Percentiles rank a stretch among this genome's conserved stretches.
phyloP scores from a whole-genome alignment of 2,329 filamentous ascomycete genomes.

The Corynespora cassiicola region DNA sequence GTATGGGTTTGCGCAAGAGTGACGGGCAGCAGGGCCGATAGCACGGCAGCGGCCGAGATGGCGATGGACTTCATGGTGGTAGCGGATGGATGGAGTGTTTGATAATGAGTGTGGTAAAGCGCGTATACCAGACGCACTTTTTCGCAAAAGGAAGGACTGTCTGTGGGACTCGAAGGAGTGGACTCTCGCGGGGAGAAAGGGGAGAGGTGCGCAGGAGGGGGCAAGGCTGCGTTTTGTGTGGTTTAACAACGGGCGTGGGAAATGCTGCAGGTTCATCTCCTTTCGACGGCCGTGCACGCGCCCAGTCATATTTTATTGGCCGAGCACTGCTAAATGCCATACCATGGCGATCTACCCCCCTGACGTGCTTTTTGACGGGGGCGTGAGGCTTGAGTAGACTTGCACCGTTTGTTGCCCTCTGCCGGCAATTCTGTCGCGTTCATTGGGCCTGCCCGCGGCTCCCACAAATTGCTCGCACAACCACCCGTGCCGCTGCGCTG shows the following conservation, averaged over 20 bases:
- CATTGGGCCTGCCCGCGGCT: too few species aligned
- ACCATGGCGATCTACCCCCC: too few species aligned
- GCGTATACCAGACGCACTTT: conserved; percentile 45
- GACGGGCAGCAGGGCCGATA: conserved; percentile 49
- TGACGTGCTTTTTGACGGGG: too few species aligned
- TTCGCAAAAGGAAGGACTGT: conserved; percentile 26
- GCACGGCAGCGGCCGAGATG: conserved; percentile 44
- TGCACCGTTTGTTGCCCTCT: too few species aligned
- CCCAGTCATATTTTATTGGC: too few species aligned
- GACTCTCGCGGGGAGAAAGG: conserved; percentile 29
- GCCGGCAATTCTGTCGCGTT: too few species aligned
- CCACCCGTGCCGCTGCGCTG: too few species aligned
- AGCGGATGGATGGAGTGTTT: conserved; percentile 8
- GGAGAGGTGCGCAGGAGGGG: conserved; percentile 11
- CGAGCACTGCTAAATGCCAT: too few species aligned
- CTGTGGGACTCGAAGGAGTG: conserved; percentile 35
- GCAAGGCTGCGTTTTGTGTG: conserved; percentile 24
- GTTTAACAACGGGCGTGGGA: conserved; percentile 31
- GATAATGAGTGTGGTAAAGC: conserved; percentile 38
- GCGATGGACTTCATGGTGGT: conserved; percentile 38
- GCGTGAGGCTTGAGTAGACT: too few species aligned
- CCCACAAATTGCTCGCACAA: too few species aligned
- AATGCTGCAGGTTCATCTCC: too few species aligned
- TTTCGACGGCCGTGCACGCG: too few species aligned
- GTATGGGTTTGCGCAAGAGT: conserved; percentile 76